Percentiles rank a stretch among this genome's conserved stretches.
Conservation (phyloP, 2,329 filamentous ascomycete species). For the Fusarium citri region DNA sequence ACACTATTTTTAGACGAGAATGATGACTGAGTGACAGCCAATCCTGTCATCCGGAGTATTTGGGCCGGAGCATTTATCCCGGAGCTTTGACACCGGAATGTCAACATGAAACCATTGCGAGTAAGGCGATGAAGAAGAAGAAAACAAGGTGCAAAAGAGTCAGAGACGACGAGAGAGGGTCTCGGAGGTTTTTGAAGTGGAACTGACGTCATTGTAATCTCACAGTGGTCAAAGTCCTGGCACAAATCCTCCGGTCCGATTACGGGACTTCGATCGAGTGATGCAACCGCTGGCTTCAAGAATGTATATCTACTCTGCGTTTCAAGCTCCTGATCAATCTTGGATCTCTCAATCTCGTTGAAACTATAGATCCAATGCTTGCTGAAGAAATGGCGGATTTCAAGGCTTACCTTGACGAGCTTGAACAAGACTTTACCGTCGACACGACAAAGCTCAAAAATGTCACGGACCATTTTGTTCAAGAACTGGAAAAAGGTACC, state of each 20-base stretch:
- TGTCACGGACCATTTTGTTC: constrained; percentile 6
- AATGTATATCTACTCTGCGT: background rate
- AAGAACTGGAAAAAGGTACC: constrained; percentile 11
- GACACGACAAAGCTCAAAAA: constrained; percentile 14
- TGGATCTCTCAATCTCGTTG: fast-evolving
- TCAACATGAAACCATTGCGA: background rate
- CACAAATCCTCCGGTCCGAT: background rate
- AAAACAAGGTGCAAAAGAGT: background rate
- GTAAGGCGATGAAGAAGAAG: background rate
- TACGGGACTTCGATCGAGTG: background rate
- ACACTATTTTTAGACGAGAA: background rate
- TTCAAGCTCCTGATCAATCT: fast-evolving
- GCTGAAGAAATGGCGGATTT: background rate
- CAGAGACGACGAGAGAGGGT: background rate
- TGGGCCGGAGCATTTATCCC: background rate
- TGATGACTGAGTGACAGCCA: background rate
- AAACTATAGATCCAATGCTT: background rate
- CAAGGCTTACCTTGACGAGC: background rate
- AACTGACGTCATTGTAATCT: constrained; percentile 2
- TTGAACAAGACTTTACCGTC: constrained; percentile 2
- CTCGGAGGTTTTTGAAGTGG: background rate
- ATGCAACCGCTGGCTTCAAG: background rate
- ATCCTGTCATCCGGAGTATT: background rate
- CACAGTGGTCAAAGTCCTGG: background rate
- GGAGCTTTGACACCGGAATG: background rate